Evolutionary conservation across 23 red algal species (phyloP).

Genomic region (Agarophyton chilense): DNA sequence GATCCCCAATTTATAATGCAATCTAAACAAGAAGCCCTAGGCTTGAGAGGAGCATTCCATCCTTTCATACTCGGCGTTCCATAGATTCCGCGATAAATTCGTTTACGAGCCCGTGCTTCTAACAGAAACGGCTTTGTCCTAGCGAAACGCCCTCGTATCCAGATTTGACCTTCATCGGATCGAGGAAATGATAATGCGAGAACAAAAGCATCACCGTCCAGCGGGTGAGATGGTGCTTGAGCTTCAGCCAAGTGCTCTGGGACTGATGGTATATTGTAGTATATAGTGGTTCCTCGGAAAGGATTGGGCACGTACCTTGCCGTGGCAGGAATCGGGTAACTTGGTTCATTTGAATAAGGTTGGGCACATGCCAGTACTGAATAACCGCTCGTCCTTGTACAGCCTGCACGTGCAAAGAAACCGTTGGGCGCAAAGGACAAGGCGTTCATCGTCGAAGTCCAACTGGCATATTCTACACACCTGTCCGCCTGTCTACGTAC

Average conservation of each 20-base stretch:
- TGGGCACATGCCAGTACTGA: background rate
- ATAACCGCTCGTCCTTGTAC: no score
- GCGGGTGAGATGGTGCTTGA: conserved; percentile 36
- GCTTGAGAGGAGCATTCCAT: conserved; percentile 57
- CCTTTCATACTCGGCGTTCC: conserved; percentile 64
- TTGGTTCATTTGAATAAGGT: conserved; percentile 8
- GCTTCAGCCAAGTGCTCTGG: conserved; percentile 17
- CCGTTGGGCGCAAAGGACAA: conserved; percentile 8
- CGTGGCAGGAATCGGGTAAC: conserved; percentile 16
- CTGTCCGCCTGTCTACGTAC: background rate
- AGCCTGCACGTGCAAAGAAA: background rate
- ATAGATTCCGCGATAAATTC: conserved; percentile 43
- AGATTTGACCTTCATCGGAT: conserved; percentile 34
- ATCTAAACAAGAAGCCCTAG: conserved; percentile 40
- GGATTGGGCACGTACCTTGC: background rate
- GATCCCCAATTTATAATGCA: conserved; percentile 27
- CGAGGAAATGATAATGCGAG: conserved; percentile 55
- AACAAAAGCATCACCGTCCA: conserved; percentile 79
- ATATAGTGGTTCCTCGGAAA: conserved; percentile 35
- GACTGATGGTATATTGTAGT: conserved; percentile 53
- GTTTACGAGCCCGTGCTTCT: conserved; percentile 24
- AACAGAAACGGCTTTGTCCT: conserved; percentile 58
- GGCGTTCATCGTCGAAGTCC: background rate
- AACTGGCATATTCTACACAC: background rate
- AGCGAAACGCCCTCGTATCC: conserved; percentile 72